These are phyloP conservation scores for Piper betle DNA, from an alignment of 164 flowering plant genomes.

Conservation along the genomic window DNA sequence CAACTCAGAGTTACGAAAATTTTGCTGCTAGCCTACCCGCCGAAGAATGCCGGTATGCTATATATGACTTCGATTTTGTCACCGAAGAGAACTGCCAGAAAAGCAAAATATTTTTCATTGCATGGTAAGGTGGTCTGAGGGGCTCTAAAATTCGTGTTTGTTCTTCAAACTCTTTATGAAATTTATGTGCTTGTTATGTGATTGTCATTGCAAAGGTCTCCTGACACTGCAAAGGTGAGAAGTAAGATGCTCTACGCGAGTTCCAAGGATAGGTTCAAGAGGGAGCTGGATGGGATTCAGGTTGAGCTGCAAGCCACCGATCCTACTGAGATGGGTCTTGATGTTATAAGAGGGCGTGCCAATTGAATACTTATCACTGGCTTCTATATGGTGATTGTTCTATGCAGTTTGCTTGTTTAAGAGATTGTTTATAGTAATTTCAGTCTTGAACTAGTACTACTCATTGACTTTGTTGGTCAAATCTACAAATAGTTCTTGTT, in stretches of 20 bases:
- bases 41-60: constrained; percentile 35
- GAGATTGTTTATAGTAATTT: constrained; percentile 32
- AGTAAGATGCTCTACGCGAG: constrained; percentile 47
- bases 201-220: constrained; percentile 27
- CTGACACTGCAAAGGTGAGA: constrained; percentile 44
- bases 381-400: constrained; percentile 11
- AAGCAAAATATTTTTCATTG: constrained; percentile 70
- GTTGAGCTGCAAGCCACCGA: constrained; percentile 40
- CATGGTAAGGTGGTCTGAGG: constrained; percentile 31
- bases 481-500: constrained; percentile 16
- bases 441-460: constrained; percentile 25
- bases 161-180: no score
- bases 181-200: neutral
- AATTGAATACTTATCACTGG: constrained; percentile 10
- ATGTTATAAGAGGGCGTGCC: constrained; percentile 30
- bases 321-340: constrained; percentile 37
- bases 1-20: constrained; percentile 25
- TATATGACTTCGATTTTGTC: constrained; percentile 41
- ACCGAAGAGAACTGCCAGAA: constrained; percentile 50
- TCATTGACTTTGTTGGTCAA: constrained; percentile 19
- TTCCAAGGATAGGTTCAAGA: constrained; percentile 37
- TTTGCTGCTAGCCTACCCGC: constrained; percentile 30
- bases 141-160: no score
- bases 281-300: constrained; percentile 36
- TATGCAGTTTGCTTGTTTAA: constrained; percentile 16